Percentiles rank a stretch among this genome's conserved stretches.
These are phyloP conservation scores for Bombardia bombarda DNA, from an alignment of 495 filamentous ascomycete genomes.

Conservation along the genomic window DNA sequence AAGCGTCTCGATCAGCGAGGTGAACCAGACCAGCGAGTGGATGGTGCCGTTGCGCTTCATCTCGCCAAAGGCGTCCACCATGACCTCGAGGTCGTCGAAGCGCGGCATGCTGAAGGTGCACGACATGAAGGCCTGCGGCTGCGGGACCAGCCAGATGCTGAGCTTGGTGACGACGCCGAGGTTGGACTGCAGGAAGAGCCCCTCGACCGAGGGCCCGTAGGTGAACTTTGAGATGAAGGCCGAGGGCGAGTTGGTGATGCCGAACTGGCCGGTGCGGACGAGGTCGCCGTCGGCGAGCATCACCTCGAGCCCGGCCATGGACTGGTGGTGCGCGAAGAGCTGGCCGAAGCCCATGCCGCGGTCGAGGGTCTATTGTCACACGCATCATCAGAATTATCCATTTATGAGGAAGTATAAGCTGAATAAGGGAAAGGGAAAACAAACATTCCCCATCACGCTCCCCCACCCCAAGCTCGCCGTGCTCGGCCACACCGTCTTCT, in stretches of 20 bases:
- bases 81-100: slow-evolving; percentile 36
- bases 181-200: slow-evolving; percentile 42
- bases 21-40: slow-evolving; percentile 33
- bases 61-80: slow-evolving; percentile 32
- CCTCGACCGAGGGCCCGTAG: slow-evolving; percentile 40
- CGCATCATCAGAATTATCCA: background rate
- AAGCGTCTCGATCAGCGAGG: slow-evolving; percentile 40
- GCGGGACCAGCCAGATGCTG: slow-evolving; percentile 37
- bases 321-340: slow-evolving; percentile 41
- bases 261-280: slow-evolving; percentile 43
- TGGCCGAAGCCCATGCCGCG: slow-evolving; percentile 38
- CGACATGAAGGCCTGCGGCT: slow-evolving; percentile 42
- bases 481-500: slow-evolving; percentile 47
- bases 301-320: slow-evolving; percentile 40
- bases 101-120: slow-evolving; percentile 41
- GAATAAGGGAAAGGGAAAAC: background rate
- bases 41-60: slow-evolving; percentile 31
- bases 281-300: slow-evolving; percentile 41
- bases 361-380: slow-evolving; percentile 26
- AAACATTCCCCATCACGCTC: slow-evolving; percentile 46
- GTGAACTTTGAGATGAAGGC: slow-evolving; percentile 39
- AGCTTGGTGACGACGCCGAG: slow-evolving; percentile 44
- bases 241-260: slow-evolving; percentile 33
- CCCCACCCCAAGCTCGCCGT: slow-evolving; percentile 50
- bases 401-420: background rate